Percentiles rank a stretch among this genome's conserved stretches.
phyloP scores from a whole-genome alignment of 2,329 filamentous ascomycete species.

The Phaeosphaeriaceae sp. region DNA sequence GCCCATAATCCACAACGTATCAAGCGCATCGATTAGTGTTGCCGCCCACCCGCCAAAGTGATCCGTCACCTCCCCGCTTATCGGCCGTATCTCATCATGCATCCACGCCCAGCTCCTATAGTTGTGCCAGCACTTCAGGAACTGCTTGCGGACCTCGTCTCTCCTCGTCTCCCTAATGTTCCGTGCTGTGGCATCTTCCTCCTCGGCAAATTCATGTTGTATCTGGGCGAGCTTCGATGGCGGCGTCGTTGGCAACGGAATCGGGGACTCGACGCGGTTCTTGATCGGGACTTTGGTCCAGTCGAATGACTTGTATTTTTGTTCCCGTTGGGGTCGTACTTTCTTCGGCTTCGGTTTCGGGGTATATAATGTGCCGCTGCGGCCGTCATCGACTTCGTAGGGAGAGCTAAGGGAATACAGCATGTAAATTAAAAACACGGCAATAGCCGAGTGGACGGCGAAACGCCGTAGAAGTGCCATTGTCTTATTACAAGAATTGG shows the following conservation, averaged over 20 bases:
- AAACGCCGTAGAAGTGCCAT: constrained; percentile 52
- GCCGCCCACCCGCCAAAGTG: constrained; percentile 58
- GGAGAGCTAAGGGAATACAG: constrained; percentile 48
- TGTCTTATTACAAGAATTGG: constrained; percentile 14
- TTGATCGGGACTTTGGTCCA: constrained; percentile 52
- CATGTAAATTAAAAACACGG: constrained; percentile 44
- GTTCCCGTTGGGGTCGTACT: constrained; percentile 10
- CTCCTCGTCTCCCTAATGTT: constrained; percentile 44
- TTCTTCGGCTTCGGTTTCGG: constrained; percentile 16
- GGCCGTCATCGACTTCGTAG: constrained; percentile 25
- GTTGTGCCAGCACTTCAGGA: constrained; percentile 53
- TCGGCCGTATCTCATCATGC: constrained; percentile 56
- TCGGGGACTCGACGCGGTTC: constrained; percentile 48
- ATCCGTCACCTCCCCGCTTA: constrained; percentile 50
- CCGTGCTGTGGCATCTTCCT: constrained; percentile 42
- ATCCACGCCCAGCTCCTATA: constrained; percentile 57
- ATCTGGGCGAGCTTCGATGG: constrained; percentile 51
- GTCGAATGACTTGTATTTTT: constrained; percentile 34
- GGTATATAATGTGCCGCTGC: not conserved
- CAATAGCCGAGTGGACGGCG: constrained; percentile 42
- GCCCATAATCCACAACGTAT: constrained; percentile 58
- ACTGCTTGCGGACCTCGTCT: constrained; percentile 51
- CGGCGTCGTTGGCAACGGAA: constrained; percentile 47
- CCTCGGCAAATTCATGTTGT: constrained; percentile 48
- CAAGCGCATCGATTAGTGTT: constrained; percentile 54